Conservation (phyloP, 2,329 filamentous ascomycete genomes). For the Fusarium sp. region DNA sequence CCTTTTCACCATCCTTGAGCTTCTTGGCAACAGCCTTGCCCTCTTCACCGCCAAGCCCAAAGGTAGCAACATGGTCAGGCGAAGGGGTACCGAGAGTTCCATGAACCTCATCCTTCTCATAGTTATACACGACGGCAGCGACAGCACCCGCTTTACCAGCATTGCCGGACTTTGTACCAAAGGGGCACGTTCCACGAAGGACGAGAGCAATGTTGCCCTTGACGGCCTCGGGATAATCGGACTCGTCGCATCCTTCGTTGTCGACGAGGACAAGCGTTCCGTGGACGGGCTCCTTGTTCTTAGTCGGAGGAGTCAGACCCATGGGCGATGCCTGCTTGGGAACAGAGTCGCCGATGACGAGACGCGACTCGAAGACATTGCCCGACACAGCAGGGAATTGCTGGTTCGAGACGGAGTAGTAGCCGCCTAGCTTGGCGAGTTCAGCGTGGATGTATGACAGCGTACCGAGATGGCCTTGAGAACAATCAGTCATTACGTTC, state of each 20-base stretch:
- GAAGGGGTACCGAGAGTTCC: slow-evolving; percentile 75
- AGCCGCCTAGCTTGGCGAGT: slow-evolving; percentile 64
- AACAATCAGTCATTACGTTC: slow-evolving; percentile 11
- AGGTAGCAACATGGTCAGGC: slow-evolving; percentile 71
- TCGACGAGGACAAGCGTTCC: slow-evolving; percentile 68
- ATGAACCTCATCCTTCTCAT: slow-evolving; percentile 67
- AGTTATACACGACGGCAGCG: slow-evolving; percentile 80
- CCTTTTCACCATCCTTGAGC: slow-evolving; percentile 59
- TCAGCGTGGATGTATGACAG: slow-evolving; percentile 69
- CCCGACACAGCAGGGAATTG: slow-evolving; percentile 70
- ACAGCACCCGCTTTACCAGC: slow-evolving; percentile 76
- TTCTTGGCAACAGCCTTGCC: slow-evolving; percentile 65
- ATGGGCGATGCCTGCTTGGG: slow-evolving; percentile 64
- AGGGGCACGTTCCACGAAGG: slow-evolving; percentile 74
- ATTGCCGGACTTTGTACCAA: slow-evolving; percentile 74
- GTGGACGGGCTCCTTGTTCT: slow-evolving; percentile 66
- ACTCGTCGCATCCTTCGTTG: slow-evolving; percentile 70
- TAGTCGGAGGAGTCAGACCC: slow-evolving; percentile 73
- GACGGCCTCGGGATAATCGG: slow-evolving; percentile 70
- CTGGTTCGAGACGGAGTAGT: slow-evolving; percentile 72
- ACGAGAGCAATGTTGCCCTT: slow-evolving; percentile 76
- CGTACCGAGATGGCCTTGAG: slow-evolving; percentile 69
- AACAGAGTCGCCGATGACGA: slow-evolving; percentile 64
- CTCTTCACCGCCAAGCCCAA: slow-evolving; percentile 70
- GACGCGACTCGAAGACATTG: slow-evolving; percentile 66